Base-by-base conservation (phyloP, 257 asterid species). In the Thymus quinquecostatus region DNA sequence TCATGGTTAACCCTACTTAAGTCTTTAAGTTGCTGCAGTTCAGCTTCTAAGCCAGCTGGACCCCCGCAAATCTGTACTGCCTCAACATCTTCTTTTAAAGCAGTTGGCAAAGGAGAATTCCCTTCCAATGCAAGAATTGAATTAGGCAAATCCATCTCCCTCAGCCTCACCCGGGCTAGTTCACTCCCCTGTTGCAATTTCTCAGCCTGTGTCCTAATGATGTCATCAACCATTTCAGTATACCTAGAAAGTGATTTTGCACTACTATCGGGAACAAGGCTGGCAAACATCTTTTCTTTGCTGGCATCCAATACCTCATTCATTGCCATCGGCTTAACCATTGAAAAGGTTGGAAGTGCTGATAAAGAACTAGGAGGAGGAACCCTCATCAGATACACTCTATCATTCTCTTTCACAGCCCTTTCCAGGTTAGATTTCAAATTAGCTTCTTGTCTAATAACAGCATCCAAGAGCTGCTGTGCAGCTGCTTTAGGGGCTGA, bases 161-260 rank as follows among this genome's bases (percentile, higher is more conserved):
- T 87, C 60, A 93, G 86, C 74, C 91, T 93, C 78, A 91, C 97
- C 44, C 97, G 91, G 58, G 98, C 98, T 68, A 93, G 85, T 80
- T 93, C 98, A 83, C 97, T 93, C 70, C 97, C 98, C 85, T 87
- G 96, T 79, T 89, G 98, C 82, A 93, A 84, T 75, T 88, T 91
- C 88, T 93, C 98, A 67, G 98, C 97, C 79, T 91, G 98, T 45
- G 89, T 82, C 85, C 97, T 85, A 49, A 86, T 93, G 78, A 93
- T 72, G 45, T 85, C 92, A 84, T 93, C 98, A 65, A 93, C 92
- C 96, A 91, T 89, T 79, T 91, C 91, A 4, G 98, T 93, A 75
- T 93, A 93, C 84, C 91, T 91, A 21, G 98, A 93, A 55, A 93
- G 90, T 58, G 92, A 85, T 78, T 93, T 93, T 9, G 98, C 98